A percentile compares a stretch with the other conserved stretches of the same genome.
These are phyloP conservation scores for Chaetomium tenue DNA, from an alignment of 495 filamentous ascomycete genomes.

Conservation along the genomic window DNA sequence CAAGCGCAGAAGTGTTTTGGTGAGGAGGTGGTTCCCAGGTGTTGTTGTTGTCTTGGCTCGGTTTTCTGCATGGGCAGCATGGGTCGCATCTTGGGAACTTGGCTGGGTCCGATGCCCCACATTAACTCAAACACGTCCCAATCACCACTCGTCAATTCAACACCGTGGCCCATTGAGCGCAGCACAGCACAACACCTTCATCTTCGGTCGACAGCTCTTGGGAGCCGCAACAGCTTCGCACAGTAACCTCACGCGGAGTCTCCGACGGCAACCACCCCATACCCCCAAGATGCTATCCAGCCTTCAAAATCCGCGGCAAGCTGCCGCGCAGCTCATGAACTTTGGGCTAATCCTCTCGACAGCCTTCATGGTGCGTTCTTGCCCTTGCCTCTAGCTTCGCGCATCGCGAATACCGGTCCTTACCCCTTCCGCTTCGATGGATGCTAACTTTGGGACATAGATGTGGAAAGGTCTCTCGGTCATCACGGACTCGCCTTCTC, in stretches of 20 bases:
- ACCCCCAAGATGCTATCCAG: slow-evolving; percentile 64
- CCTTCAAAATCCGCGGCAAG: slow-evolving; percentile 74
- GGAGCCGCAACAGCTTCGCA: slow-evolving; percentile 12
- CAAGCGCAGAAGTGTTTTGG: too few relatives aligned
- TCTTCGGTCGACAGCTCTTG: not conserved
- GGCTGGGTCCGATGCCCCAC: slow-evolving; percentile 10
- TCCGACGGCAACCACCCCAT: not conserved
- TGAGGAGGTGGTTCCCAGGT: too few relatives aligned
- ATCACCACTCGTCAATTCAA: slow-evolving; percentile 28
- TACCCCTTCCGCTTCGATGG: too few relatives aligned
- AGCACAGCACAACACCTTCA: not conserved
- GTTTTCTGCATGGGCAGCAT: too few relatives aligned
- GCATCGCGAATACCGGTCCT: not conserved
- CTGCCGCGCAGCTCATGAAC: slow-evolving; percentile 86
- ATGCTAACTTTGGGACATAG: slow-evolving; percentile 27
- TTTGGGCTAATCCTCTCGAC: slow-evolving; percentile 93
- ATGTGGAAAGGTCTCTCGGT: slow-evolving; percentile 96
- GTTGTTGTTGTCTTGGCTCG: too few relatives aligned
- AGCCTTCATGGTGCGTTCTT: slow-evolving; percentile 72
- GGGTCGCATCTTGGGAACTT: too few relatives aligned
- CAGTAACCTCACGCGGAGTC: not conserved
- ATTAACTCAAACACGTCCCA: slow-evolving; percentile 20
- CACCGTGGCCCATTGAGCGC: slow-evolving; percentile 22
- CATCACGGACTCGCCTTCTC: slow-evolving; percentile 78
- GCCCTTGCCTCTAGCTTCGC: not conserved